A percentile compares a stretch with the other conserved stretches of the same genome.
phyloP scores from a whole-genome alignment of 192 early-diverging fungal species.

The Funneliformis mosseae region DNA sequence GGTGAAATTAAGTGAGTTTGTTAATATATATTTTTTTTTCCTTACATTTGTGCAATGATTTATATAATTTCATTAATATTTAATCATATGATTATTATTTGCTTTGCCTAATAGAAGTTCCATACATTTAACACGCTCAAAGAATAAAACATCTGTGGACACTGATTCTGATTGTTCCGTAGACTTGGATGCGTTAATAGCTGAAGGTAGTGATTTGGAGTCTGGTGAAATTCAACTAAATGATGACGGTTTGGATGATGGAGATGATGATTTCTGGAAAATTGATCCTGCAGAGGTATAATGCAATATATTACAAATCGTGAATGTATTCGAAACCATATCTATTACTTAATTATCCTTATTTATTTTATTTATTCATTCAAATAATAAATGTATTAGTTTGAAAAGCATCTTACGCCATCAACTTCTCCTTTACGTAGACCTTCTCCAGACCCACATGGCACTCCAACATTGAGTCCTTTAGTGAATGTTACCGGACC shows the following conservation, averaged over 20 bases:
- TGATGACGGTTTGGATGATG: conserved; percentile 18
- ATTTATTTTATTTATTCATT: not conserved
- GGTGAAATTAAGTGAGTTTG: not conserved
- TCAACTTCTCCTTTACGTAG: conserved; percentile 23
- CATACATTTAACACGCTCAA: not conserved
- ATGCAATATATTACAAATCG: not conserved
- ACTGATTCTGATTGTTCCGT: conserved; percentile 24
- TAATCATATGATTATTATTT: not conserved
- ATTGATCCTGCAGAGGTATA: conserved; percentile 32
- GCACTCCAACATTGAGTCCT: not conserved
- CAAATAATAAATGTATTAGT: not conserved
- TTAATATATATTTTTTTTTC: not conserved
- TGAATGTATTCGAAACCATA: not conserved
- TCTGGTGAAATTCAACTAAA: not conserved
- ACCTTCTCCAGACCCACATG: conserved; percentile 17
- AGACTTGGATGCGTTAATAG: conserved; percentile 22
- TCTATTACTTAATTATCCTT: not conserved
- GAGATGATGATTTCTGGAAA: conserved; percentile 30
- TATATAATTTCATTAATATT: not conserved
- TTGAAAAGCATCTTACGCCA: conserved; percentile 24
- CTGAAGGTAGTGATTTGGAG: conserved; percentile 23
- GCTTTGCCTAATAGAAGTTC: not conserved
- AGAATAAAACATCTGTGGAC: not conserved
- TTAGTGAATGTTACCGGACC: not conserved
- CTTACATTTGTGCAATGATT: not conserved